A percentile compares a stretch with the other conserved stretches of the same genome.
Evolutionary conservation across 2,329 filamentous ascomycete species (phyloP).

Genomic region (Neospermospora avenae): DNA sequence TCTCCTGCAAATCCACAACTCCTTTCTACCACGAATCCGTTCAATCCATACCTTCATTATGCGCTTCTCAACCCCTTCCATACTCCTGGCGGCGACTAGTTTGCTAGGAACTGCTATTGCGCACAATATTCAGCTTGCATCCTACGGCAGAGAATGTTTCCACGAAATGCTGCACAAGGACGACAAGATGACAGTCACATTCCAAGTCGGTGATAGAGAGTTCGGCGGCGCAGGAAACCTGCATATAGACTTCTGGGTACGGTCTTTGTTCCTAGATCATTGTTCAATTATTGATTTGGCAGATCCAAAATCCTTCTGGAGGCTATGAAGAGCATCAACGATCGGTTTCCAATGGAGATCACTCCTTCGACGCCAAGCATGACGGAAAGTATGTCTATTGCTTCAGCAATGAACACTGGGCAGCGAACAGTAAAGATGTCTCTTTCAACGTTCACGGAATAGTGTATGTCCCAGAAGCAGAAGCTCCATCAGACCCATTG

Average conservation of each 20-base stretch:
- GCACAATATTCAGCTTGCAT: conserved; percentile 94
- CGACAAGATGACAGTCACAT: conserved; percentile 98
- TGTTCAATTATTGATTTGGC: conserved; percentile 22
- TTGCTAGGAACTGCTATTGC: conserved; percentile 58
- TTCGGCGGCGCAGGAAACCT: conserved; percentile 93
- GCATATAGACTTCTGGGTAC: conserved; percentile 97
- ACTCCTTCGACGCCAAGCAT: conserved; percentile 79
- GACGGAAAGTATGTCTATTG: conserved; percentile 95
- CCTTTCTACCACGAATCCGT: background rate
- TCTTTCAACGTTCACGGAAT: conserved; percentile 99
- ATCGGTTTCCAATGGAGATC: conserved; percentile 83
- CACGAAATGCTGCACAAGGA: conserved; percentile 89
- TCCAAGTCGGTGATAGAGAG: conserved; percentile 95
- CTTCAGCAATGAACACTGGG: conserved; percentile 99
- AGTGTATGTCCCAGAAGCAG: conserved; percentile 89
- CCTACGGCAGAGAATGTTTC: conserved; percentile 96
- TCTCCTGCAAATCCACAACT: conserved; percentile 3
- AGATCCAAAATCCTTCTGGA: conserved; percentile 76
- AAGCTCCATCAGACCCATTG: conserved; percentile 80
- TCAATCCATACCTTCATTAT: conserved; percentile 22
- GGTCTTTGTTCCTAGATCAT: conserved; percentile 30
- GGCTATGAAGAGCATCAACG: conserved; percentile 78
- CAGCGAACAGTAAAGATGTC: conserved; percentile 93
- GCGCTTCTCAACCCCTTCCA: conserved; percentile 33
- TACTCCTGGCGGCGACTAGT: conserved; percentile 31